Evolutionary conservation across 495 filamentous ascomycete species (phyloP).

Genomic region (Letharia lupina): DNA sequence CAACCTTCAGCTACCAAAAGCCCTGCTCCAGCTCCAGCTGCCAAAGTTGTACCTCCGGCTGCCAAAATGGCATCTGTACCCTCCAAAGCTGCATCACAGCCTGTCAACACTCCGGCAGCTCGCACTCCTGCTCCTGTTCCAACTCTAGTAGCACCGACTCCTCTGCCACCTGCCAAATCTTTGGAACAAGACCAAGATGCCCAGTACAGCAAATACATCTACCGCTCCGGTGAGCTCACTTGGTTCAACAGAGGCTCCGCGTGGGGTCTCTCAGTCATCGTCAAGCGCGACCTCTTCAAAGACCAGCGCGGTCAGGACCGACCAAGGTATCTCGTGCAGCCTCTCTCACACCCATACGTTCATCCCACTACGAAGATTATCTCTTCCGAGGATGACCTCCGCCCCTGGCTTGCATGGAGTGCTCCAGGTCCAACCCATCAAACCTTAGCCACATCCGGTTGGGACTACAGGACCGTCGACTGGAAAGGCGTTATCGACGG

Average conservation of each 20-base stretch:
- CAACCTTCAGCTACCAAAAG: conserved; percentile 2
- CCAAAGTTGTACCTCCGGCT: conserved; percentile 3
- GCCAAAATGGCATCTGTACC: conserved; percentile 10
- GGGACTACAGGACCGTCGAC: conserved; percentile 41
- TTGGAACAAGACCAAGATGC: conserved; percentile 39
- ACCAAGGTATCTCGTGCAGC: conserved; percentile 40
- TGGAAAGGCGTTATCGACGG: conserved; percentile 41
- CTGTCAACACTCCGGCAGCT: conserved; percentile 7
- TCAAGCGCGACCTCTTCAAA: conserved; percentile 27
- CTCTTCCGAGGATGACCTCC: conserved; percentile 33
- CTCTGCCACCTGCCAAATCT: conserved; percentile 33
- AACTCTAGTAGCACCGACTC: conserved; percentile 24
- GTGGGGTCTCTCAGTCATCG: conserved; percentile 50
- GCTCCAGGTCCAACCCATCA: conserved; percentile 36
- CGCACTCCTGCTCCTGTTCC: conserved; percentile 13
- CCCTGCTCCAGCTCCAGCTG: conserved; percentile 6
- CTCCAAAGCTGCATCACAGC: conserved; percentile 10
- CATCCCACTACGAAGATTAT: conserved; percentile 33
- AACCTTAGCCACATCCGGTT: conserved; percentile 20
- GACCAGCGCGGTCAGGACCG: conserved; percentile 24
- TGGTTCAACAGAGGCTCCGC: conserved; percentile 50
- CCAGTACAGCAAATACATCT: conserved; percentile 42
- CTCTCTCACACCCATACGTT: conserved; percentile 42
- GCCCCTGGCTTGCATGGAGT: conserved; percentile 59
- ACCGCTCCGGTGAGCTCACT: conserved; percentile 49